phyloP scores from a whole-genome alignment of 75 land plant genomes.

The Picea sitchensis region DNA sequence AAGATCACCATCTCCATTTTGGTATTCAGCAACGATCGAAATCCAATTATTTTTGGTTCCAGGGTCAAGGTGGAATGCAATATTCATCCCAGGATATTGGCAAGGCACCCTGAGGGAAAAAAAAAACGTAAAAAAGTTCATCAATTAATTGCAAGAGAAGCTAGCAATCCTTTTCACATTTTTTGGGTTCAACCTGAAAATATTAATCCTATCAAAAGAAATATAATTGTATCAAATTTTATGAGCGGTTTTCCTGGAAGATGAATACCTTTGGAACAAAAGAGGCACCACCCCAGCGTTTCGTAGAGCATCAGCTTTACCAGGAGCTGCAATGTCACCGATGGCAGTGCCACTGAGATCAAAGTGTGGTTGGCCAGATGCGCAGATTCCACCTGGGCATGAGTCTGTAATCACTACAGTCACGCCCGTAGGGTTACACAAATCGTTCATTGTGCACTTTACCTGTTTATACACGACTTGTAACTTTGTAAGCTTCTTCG shows the following conservation, averaged over 20 bases:
- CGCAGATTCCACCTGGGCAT: constrained; percentile 8
- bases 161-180: too few species aligned
- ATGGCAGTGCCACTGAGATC: constrained; percentile 69
- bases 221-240: too few species aligned
- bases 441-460: constrained; percentile 23
- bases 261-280: constrained; percentile 26
- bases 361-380: constrained; percentile 41
- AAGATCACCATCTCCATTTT: constrained; percentile 15
- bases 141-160: too few species aligned
- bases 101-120: constrained; percentile 11
- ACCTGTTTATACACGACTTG: constrained; percentile 11
- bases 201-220: too few species aligned
- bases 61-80: constrained; percentile 70
- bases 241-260: too few species aligned
- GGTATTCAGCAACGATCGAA: constrained; percentile 51
- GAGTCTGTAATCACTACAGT: constrained; percentile 40
- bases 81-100: constrained; percentile 55
- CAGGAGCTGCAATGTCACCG: constrained; percentile 49
- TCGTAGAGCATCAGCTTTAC: constrained; percentile 27
- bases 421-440: constrained; percentile 37
- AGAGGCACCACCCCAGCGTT: constrained; percentile 42
- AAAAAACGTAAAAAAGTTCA: too few species aligned
- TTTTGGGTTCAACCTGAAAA: too few species aligned
- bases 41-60: constrained; percentile 77
- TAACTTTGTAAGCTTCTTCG: too few species aligned